Conservation (phyloP, 1,139 yeast species). For the Yamadazyma siamensis region DNA sequence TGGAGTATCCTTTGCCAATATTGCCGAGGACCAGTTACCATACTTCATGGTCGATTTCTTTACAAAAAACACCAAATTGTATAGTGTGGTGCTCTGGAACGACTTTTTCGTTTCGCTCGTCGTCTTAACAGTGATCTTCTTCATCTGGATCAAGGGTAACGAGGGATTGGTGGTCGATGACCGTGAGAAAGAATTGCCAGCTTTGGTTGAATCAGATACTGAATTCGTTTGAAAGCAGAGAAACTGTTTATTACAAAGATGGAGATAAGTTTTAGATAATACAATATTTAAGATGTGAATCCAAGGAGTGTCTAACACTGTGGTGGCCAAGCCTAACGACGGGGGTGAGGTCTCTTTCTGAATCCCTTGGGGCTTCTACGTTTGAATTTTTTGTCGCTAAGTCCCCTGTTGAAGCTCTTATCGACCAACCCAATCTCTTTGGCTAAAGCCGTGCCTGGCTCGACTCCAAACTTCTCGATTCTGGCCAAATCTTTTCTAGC, state of each 20-base stretch:
- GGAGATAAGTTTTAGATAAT: no score
- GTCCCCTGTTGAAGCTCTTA: conserved; percentile 23
- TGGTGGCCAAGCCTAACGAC: no score
- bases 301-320: no score
- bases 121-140: conserved; percentile 22
- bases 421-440: conserved; percentile 59
- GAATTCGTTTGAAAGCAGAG: conserved; percentile 4
- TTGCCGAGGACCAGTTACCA: conserved; percentile 2
- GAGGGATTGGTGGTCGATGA: conserved; percentile 29
- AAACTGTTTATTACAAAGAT: no score
- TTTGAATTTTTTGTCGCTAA: conserved; percentile 15
- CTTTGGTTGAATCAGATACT: conserved; percentile 3
- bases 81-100: conserved; percentile 11
- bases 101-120: conserved; percentile 15
- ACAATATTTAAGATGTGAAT: no score
- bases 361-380: conserved; percentile 14
- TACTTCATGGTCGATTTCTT: conserved; percentile 3
- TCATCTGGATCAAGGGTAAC: conserved; percentile 35
- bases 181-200: conserved; percentile 7
- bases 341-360: conserved; percentile 7
- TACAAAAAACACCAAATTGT: conserved; percentile 1
- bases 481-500: conserved; percentile 63
- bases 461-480: conserved; percentile 82
- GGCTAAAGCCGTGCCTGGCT: conserved; percentile 63
- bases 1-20: conserved; percentile 1